These are phyloP conservation scores for Colletotrichum sp. DNA, from an alignment of 2,329 filamentous ascomycete species.

Conservation along the genomic window DNA sequence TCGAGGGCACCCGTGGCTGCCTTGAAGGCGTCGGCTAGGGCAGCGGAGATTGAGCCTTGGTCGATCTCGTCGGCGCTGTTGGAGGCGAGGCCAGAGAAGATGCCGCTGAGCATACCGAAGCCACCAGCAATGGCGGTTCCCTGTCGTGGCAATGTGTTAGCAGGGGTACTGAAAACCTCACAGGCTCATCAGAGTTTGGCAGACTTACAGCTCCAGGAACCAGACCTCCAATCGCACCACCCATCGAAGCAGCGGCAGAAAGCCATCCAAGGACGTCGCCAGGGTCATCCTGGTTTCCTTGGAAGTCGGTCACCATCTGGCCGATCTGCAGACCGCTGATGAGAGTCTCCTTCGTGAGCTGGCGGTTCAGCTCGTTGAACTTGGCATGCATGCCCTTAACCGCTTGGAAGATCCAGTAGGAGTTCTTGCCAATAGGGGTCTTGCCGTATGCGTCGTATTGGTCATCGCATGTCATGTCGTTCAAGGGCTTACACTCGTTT, in stretches of 20 bases:
- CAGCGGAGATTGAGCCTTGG: background rate
- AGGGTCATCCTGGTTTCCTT: background rate
- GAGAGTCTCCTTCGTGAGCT: conserved; percentile 1
- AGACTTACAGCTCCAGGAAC: background rate
- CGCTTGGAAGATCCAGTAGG: conserved; percentile 17
- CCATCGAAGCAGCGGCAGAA: background rate
- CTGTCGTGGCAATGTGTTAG: background rate
- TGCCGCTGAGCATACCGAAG: background rate
- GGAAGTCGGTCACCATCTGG: conserved; percentile 6
- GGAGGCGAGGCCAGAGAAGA: background rate
- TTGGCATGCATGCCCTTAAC: conserved; percentile 16
- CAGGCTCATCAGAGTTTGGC: background rate
- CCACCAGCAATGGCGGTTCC: background rate
- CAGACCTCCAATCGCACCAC: background rate
- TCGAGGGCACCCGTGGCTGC: background rate
- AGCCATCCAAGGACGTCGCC: background rate
- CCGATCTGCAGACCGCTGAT: conserved; percentile 1
- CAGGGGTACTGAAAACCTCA: background rate
- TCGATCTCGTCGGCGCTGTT: background rate
- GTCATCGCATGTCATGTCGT: background rate
- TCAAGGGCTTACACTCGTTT: conserved; percentile 8
- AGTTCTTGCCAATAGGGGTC: background rate
- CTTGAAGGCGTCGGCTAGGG: background rate
- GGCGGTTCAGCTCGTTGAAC: conserved; percentile 6
- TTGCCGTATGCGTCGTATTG: background rate